Evolutionary conservation across 2,329 filamentous ascomycete genomes (phyloP), one percentile per base, ranked within the genome.

Genomic region (Arthrobotrys conoides): DNA sequence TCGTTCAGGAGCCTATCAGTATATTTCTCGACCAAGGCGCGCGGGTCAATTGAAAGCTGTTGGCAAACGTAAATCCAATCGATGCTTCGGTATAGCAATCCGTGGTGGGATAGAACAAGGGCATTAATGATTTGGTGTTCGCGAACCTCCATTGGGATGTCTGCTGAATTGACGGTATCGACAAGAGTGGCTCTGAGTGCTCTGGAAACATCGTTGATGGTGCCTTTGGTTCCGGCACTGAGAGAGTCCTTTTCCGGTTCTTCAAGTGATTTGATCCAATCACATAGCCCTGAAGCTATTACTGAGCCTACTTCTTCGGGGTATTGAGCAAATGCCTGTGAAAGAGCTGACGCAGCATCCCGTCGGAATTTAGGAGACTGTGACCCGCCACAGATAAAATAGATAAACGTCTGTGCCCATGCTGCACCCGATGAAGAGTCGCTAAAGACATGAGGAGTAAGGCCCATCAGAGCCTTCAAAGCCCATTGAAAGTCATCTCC

Each of bases 31-130:
- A 91, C 93, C 71, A 99, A 87, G 22, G 89, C 86, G 18, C 94
- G 95, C 4, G 96, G 96, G 84, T 99, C 96, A 12, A 93, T 86
- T 12, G 91, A 91, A 80, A 92, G 91, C 77, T 90, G 90, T 70
- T 98, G 87, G 82, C 93, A 97, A 2, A 94, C 86, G 49, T 96
- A 91, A 82, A 99, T 98, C 96, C 96, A 99, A 79, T 89, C 92
- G 20, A 90, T 88, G 76, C 89, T 75, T 68, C 57, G 59, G 41
- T 68, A 75, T 59, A 98, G 88, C 41, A 99, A 86, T 76, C 94
- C 91, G 20, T 90, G 87, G 24, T 93, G 91, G 71, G 92, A 91
- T 27, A 99, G 87, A 18, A 97, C 90, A 18, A 97, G 86, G 3
- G 97, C 85, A 5, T 89, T 89, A 80, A 94, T 89, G 81, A 97